Percentiles rank a stretch among this genome's conserved stretches.
phyloP scores from a whole-genome alignment of 2,329 filamentous ascomycete genomes.

The Camptophora hylomeconis region DNA sequence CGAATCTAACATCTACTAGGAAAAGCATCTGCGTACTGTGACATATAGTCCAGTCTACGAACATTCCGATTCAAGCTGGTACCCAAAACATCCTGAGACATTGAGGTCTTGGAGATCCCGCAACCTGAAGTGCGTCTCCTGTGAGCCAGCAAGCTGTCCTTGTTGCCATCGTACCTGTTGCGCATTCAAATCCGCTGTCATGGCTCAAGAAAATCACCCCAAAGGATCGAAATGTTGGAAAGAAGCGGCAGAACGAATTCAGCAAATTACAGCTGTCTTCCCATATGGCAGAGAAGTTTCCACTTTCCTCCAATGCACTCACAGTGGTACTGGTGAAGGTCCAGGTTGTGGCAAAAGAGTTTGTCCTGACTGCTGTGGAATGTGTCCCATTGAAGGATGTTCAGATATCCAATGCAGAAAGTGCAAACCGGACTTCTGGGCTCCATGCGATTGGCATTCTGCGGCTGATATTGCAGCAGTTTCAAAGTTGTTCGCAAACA shows the following conservation, averaged over 20 bases:
- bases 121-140: conserved; percentile 23
- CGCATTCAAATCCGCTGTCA: conserved; percentile 17
- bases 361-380: conserved; percentile 24
- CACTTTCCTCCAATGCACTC: conserved; percentile 24
- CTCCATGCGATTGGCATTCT: conserved; percentile 23
- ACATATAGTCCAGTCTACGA: conserved; percentile 11
- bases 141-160: conserved; percentile 18
- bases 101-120: conserved; percentile 19
- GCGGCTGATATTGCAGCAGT: no score
- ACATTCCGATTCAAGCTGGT: conserved; percentile 10
- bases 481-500: no score
- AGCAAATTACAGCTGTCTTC: conserved; percentile 17
- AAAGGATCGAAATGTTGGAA: conserved; percentile 6
- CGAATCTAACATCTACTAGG: conserved; percentile 6
- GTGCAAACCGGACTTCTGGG: conserved; percentile 24
- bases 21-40: conserved; percentile 11
- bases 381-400: conserved; percentile 23
- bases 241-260: conserved; percentile 13
- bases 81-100: conserved; percentile 17
- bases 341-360: conserved; percentile 21
- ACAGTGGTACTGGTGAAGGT: conserved; percentile 11
- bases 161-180: conserved; percentile 22
- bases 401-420: conserved; percentile 23
- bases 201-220: conserved; percentile 10
- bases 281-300: conserved; percentile 18